A percentile compares a stretch with the other conserved stretches of the same genome.
These are phyloP conservation scores for Fagopyrum homotropicum DNA, from an alignment of 148 eudicot genomes.

Conservation along the genomic window DNA sequence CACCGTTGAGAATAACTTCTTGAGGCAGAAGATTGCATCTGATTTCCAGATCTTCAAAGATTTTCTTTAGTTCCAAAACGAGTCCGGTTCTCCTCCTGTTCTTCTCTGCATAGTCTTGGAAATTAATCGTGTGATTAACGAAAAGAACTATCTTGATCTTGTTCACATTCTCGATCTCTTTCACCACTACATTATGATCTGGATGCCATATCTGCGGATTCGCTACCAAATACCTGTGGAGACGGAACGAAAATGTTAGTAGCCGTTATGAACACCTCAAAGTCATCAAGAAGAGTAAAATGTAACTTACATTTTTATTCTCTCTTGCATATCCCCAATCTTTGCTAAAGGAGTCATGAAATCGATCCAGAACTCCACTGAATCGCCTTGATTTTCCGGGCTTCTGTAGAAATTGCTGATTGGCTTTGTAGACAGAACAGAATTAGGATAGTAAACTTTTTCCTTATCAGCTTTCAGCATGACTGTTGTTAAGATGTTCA, in stretches of 20 bases:
- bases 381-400: slow-evolving; percentile 59
- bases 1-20: slow-evolving; percentile 46
- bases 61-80: slow-evolving; percentile 54
- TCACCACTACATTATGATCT: slow-evolving; percentile 46
- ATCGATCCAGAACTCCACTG: slow-evolving; percentile 48
- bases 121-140: slow-evolving; percentile 71
- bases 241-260: background rate
- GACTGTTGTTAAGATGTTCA: slow-evolving; percentile 63
- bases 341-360: slow-evolving; percentile 47
- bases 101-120: slow-evolving; percentile 52
- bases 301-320: slow-evolving; percentile 46
- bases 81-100: slow-evolving; percentile 42
- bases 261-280: background rate
- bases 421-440: slow-evolving; percentile 50
- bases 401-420: slow-evolving; percentile 67
- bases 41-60: slow-evolving; percentile 61
- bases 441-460: slow-evolving; percentile 61
- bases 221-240: slow-evolving; percentile 6
- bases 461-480: slow-evolving; percentile 52
- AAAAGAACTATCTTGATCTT: slow-evolving; percentile 52
- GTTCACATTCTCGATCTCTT: slow-evolving; percentile 60
- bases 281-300: background rate
- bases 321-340: slow-evolving; percentile 42
- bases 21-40: slow-evolving; percentile 65
- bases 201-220: slow-evolving; percentile 42